phyloP scores from a whole-genome alignment of 164 flowering plant genomes.

The Hamamelis virginiana region DNA sequence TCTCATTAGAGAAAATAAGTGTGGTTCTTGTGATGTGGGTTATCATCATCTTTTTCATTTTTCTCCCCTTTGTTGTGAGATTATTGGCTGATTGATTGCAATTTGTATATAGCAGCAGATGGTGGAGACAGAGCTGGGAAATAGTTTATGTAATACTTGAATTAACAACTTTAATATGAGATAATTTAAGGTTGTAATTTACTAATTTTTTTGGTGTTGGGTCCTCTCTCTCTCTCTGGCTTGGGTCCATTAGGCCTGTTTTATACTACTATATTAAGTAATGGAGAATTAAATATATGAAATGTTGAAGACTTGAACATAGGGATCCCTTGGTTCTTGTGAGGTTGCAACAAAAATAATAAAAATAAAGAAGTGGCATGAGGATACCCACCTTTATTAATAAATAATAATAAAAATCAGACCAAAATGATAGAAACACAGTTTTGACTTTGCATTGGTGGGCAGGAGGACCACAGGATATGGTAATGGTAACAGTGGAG shows the following conservation, averaged over 20 bases:
- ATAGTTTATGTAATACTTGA: no score
- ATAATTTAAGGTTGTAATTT: no score
- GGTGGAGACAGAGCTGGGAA: not conserved
- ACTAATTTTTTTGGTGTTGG: no score
- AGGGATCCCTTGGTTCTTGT: not conserved
- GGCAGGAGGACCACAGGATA: not conserved
- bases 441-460: not conserved
- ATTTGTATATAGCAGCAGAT: constrained; percentile 13
- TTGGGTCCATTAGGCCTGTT: not conserved
- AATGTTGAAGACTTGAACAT: not conserved
- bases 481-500: not conserved
- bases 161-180: no score
- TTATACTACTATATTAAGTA: not conserved
- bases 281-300: not conserved
- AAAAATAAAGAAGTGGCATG: not conserved
- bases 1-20: constrained; percentile 27
- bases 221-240: no score
- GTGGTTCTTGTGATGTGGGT: constrained; percentile 18
- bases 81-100: not conserved
- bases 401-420: not conserved
- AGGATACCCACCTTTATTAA: not conserved
- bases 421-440: not conserved
- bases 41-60: constrained; percentile 3
- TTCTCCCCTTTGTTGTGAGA: not conserved
- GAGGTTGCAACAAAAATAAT: not conserved